phyloP scores from a whole-genome alignment of 2,329 filamentous ascomycete genomes.

The Aspergillus quadrilineatus region DNA sequence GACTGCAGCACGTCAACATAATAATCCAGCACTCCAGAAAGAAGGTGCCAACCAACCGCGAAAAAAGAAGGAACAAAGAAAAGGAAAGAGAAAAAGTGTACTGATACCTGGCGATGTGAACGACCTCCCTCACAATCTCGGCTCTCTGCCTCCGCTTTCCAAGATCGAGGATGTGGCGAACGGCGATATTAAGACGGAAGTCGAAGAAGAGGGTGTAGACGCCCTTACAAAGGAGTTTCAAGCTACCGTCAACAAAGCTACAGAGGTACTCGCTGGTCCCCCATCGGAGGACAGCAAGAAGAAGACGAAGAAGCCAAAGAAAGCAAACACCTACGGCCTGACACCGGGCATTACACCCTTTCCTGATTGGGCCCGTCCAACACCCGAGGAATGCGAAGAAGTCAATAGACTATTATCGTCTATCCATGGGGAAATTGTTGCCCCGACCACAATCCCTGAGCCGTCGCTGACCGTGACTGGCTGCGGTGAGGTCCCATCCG shows the following conservation, averaged over 20 bases:
- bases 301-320: slow-evolving; percentile 14
- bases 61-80: slow-evolving; percentile 28
- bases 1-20: background rate
- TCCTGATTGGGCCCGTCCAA: slow-evolving; percentile 65
- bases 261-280: slow-evolving; percentile 5
- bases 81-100: slow-evolving; percentile 10
- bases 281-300: background rate
- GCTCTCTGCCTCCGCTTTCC: slow-evolving; percentile 25
- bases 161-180: background rate
- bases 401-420: slow-evolving; percentile 65
- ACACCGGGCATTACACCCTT: slow-evolving; percentile 63
- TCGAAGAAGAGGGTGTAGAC: slow-evolving; percentile 10
- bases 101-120: slow-evolving; percentile 29
- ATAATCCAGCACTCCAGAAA: slow-evolving; percentile 20
- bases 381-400: slow-evolving; percentile 65
- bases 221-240: slow-evolving; percentile 16
- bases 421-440: slow-evolving; percentile 63
- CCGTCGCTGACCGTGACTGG: slow-evolving; percentile 72
- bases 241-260: slow-evolving; percentile 21
- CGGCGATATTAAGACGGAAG: slow-evolving; percentile 12
- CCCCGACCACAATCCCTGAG: slow-evolving; percentile 66
- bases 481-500: slow-evolving; percentile 65
- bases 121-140: slow-evolving; percentile 59
- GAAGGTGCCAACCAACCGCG: slow-evolving; percentile 26
- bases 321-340: slow-evolving; percentile 49